Base-by-base conservation (phyloP, 805 yeast genomes). In the Pichia eremophila region DNA sequence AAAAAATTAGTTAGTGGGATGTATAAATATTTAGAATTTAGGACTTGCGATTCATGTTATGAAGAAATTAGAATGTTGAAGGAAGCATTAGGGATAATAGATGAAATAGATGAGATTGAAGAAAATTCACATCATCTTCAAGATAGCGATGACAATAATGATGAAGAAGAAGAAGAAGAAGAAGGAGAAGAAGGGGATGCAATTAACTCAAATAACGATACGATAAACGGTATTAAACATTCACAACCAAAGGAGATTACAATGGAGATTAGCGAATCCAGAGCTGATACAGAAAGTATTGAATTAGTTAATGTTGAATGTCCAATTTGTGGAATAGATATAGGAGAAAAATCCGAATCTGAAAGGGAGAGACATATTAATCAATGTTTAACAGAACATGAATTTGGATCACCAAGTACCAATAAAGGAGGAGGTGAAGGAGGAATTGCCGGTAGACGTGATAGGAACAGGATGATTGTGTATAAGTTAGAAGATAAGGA, bases 401-500 rank as follows among this genome's bases (percentile, higher is more conserved):
- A 82, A 51, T 79, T 75, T 56, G 83, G 85, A n/a, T 71, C 78
- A 38, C 77, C 80, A 7, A 76, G 28, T 14, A 31, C 38, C 14
- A 22, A 22, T 22, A 22, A 22, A 5, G 25, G 25, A 22, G 25
- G 25, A 19, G 22, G 22, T 4, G 22, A 19, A 19, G 22, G 22
- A 3, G 35, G 19, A 2, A 27, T 40, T 9, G 43, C 27, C 5
- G 25, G 39, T 37, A 72, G 73, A 45, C 64, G 88, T 40, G 67
- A 73, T 5, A 69, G 75, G 31, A 90, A 90, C 61, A 74, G 95
- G 50, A 90, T 93, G 97, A 69, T 93, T 44, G 93, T 89, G 1
- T 88, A 85, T 62, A 76, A 70, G 45, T 69, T 77, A 43, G 79
- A 79, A 0, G 50, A 54, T 43, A 72, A 74, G 27, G 59, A 64